A percentile compares a stretch with the other conserved stretches of the same genome.
Conservation (phyloP, 306 rosid genomes). For the Sphenostylis stenocarpa region DNA sequence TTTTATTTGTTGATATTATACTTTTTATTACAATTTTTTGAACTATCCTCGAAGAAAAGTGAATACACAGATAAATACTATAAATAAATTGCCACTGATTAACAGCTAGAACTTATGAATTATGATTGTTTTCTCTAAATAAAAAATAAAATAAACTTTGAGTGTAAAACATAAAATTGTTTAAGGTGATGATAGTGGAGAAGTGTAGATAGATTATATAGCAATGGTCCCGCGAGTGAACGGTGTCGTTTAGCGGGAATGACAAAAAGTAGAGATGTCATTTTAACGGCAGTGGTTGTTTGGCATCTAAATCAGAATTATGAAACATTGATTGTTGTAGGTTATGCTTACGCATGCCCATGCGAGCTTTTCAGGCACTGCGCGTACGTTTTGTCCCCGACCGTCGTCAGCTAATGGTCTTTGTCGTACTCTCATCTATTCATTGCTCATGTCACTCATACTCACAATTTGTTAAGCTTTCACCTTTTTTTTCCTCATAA, state of each 20-base stretch:
- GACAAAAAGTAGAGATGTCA: conserved; percentile 1
- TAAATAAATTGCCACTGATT: too few species aligned
- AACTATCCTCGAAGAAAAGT: too few species aligned
- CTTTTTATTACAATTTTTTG: too few species aligned
- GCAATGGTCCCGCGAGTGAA: background rate
- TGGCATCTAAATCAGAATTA: background rate
- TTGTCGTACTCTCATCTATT: background rate
- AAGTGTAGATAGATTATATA: background rate
- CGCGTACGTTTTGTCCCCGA: conserved; percentile 39
- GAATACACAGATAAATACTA: too few species aligned
- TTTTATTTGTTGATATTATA: too few species aligned
- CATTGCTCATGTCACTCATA: conserved; percentile 9
- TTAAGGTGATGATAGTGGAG: too few species aligned
- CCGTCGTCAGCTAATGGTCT: background rate
- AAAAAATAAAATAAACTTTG: too few species aligned
- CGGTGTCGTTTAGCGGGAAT: conserved; percentile 9
- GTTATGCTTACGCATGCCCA: conserved; percentile 25
- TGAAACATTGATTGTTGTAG: background rate
- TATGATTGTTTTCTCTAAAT: too few species aligned
- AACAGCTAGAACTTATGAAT: too few species aligned
- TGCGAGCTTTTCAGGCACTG: conserved; percentile 22
- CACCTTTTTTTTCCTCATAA: background rate
- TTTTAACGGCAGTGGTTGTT: background rate
- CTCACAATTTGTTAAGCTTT: background rate
- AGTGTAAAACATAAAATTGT: too few species aligned